Conservation (phyloP, 169 alveolate species). For the Eimeria maxima region DNA sequence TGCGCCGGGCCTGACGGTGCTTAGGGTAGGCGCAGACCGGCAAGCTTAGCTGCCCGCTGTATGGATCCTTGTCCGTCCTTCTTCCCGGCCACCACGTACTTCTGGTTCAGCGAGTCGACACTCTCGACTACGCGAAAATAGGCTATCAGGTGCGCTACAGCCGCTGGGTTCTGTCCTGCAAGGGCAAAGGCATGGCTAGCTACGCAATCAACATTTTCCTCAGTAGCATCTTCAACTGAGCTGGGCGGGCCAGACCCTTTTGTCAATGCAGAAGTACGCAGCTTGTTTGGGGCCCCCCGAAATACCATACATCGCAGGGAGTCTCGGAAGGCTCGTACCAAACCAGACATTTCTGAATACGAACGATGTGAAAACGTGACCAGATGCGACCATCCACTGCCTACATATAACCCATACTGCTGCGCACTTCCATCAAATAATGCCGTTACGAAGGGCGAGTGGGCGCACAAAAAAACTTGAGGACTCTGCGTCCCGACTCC, state of each 20-base stretch:
- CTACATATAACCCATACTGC: not conserved
- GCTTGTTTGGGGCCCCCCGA: not conserved
- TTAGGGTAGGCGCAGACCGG: conserved; percentile 45
- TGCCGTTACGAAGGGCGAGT: not conserved
- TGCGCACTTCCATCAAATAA: not conserved
- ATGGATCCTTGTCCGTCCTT: not conserved
- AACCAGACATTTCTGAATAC: conserved; percentile 18
- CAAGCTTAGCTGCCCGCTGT: conserved; percentile 40
- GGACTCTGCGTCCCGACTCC: not conserved
- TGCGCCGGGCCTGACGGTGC: not conserved
- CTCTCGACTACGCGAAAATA: conserved; percentile 24
- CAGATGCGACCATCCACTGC: not conserved
- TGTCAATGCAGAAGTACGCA: not conserved
- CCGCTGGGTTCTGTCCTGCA: conserved; percentile 40
- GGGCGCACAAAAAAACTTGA: not conserved
- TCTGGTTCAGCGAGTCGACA: conserved; percentile 10
- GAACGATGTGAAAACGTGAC: not conserved
- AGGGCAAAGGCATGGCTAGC: not conserved
- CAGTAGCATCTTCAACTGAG: not conserved
- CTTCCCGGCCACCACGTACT: not conserved
- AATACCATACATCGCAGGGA: not conserved
- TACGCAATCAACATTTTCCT: not conserved
- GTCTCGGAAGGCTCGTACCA: conserved; percentile 10
- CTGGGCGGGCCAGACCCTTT: not conserved
- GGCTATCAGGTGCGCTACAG: conserved; percentile 50